These are phyloP conservation scores for Colletotrichum limetticola DNA, from an alignment of 2,329 filamentous ascomycete genomes.

Conservation along the genomic window DNA sequence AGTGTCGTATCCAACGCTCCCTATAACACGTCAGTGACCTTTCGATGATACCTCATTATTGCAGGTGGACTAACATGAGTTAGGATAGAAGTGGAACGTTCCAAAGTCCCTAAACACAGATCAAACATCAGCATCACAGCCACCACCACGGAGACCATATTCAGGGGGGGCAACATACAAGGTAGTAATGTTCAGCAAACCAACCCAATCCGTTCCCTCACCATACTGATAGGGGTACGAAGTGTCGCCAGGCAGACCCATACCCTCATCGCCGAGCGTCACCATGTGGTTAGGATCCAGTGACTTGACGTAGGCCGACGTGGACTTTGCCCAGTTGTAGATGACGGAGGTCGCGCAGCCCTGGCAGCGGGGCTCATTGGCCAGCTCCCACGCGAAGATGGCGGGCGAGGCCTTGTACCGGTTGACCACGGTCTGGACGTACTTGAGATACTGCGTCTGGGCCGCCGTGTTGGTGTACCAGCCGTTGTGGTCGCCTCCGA, in stretches of 20 bases:
- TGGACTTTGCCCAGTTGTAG: constrained; percentile 68
- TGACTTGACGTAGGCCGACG: constrained; percentile 71
- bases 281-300: constrained; percentile 73
- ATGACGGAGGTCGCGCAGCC: constrained; percentile 68
- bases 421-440: constrained; percentile 59
- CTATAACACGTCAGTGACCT: constrained; percentile 20
- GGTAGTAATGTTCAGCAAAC: constrained; percentile 61
- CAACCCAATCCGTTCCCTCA: constrained; percentile 63
- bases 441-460: constrained; percentile 65
- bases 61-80: constrained; percentile 39
- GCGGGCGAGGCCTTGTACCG: constrained; percentile 59
- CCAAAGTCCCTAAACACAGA: constrained; percentile 51
- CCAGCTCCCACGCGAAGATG: constrained; percentile 66
- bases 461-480: constrained; percentile 68
- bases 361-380: constrained; percentile 69
- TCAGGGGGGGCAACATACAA: constrained; percentile 40
- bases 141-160: neutral
- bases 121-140: neutral
- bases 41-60: constrained; percentile 26
- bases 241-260: constrained; percentile 59
- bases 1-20: constrained; percentile 27
- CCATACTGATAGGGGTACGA: constrained; percentile 61
- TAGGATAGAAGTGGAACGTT: constrained; percentile 46
- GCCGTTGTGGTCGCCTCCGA: constrained; percentile 61
- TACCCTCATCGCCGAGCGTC: constrained; percentile 68